Evolutionary conservation across 2,329 filamentous ascomycete species (phyloP).

Genomic region (Alternaria conjuncta): DNA sequence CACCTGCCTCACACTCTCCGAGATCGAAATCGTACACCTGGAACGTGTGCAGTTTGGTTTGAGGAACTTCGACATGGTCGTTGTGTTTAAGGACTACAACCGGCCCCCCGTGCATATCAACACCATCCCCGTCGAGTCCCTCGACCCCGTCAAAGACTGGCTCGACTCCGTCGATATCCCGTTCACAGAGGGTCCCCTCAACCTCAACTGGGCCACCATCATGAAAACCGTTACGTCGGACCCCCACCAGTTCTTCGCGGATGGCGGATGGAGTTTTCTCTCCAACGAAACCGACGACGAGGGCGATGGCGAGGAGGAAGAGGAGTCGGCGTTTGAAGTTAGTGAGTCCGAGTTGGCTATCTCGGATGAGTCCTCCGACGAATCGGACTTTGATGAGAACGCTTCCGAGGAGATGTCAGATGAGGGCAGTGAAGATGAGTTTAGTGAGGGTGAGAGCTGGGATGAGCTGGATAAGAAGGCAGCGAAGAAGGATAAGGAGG

Average conservation of each 20-base stretch:
- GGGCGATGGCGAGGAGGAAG: slow-evolving; percentile 75
- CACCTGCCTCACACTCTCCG: slow-evolving; percentile 91
- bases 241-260: slow-evolving; percentile 91
- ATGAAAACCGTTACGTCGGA: slow-evolving; percentile 98
- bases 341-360: slow-evolving; percentile 78
- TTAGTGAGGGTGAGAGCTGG: slow-evolving; percentile 77
- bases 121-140: slow-evolving; percentile 93
- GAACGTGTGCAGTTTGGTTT: slow-evolving; percentile 95
- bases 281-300: slow-evolving; percentile 87
- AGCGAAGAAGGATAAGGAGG: slow-evolving; percentile 66
- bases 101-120: slow-evolving; percentile 93
- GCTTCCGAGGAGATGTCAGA: slow-evolving; percentile 82
- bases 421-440: slow-evolving; percentile 60
- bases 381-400: slow-evolving; percentile 92
- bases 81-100: slow-evolving; percentile 97
- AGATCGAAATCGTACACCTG: slow-evolving; percentile 94
- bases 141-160: slow-evolving; percentile 97
- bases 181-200: slow-evolving; percentile 91
- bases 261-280: slow-evolving; percentile 95
- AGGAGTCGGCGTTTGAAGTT: slow-evolving; percentile 92
- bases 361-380: slow-evolving; percentile 80
- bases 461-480: slow-evolving; percentile 92
- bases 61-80: slow-evolving; percentile 98
- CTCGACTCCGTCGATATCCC: slow-evolving; percentile 95
- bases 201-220: slow-evolving; percentile 98